A percentile compares a stretch with the other conserved stretches of the same genome.
Evolutionary conservation across 176 grass and related monocot genomes (phyloP).

Genomic region (Carex pumila): DNA sequence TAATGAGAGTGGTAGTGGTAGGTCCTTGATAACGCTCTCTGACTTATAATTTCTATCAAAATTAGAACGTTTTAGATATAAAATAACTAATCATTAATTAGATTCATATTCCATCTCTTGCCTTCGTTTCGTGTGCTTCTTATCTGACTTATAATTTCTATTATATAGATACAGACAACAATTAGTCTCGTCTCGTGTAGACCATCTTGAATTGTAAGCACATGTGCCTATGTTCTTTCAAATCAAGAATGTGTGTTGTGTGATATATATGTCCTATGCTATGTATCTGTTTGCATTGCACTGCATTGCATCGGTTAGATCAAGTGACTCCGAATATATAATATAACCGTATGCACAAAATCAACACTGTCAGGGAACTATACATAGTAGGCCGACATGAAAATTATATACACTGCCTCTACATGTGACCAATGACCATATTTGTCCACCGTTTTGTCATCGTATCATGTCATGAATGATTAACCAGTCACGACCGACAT

Average conservation of each 20-base stretch:
- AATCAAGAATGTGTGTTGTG: background rate
- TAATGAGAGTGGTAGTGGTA: background rate
- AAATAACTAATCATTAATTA: too few relatives aligned
- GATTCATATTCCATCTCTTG: background rate
- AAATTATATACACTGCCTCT: background rate
- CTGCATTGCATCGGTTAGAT: background rate
- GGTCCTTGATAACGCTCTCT: background rate
- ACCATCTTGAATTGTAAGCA: background rate
- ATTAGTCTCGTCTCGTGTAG: background rate
- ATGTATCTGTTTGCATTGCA: background rate
- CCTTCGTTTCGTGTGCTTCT: too few relatives aligned
- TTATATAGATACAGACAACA: background rate
- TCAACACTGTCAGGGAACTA: background rate
- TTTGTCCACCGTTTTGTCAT: background rate
- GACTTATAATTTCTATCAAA: background rate
- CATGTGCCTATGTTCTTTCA: slow-evolving; percentile 2
- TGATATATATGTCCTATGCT: background rate
- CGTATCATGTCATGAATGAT: background rate
- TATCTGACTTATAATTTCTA: too few relatives aligned
- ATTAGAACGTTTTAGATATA: too few relatives aligned
- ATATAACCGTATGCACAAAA: background rate
- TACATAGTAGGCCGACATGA: background rate
- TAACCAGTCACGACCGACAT: background rate
- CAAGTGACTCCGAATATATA: background rate
- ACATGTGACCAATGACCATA: background rate